A percentile compares a stretch with the other conserved stretches of the same genome.
These are phyloP conservation scores for Diaporthe aspalathi DNA, from an alignment of 2,329 filamentous ascomycete genomes.

Conservation along the genomic window DNA sequence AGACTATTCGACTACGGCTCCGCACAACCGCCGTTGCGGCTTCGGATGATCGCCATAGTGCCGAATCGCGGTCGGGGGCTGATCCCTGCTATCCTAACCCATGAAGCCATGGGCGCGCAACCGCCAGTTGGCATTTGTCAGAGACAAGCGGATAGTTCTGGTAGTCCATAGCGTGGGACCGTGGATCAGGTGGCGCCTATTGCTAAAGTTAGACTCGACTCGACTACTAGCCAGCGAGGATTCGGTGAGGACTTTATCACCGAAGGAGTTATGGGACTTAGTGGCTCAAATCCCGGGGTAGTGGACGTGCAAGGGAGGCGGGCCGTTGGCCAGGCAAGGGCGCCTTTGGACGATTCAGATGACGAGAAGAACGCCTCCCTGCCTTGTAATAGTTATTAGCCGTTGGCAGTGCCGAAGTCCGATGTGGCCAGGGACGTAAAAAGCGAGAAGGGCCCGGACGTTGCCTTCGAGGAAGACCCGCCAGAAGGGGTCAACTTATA, in stretches of 20 bases:
- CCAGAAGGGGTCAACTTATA: no score
- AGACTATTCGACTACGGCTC: neutral
- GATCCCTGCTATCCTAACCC: neutral
- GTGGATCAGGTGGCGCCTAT: neutral
- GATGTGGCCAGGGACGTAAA: neutral
- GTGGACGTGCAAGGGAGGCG: slow-evolving; percentile 1
- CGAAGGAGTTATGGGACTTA: no score
- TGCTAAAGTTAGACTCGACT: neutral
- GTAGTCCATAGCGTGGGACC: neutral
- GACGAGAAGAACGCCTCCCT: neutral
- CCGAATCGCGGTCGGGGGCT: slow-evolving; percentile 19
- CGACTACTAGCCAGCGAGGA: neutral
- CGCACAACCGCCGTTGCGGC: slow-evolving; percentile 13
- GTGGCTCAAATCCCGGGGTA: neutral
- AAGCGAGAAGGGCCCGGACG: no score
- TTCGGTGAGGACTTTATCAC: neutral
- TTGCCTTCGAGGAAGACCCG: neutral
- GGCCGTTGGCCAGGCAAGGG: neutral
- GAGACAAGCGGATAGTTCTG: neutral
- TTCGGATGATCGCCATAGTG: slow-evolving; percentile 2
- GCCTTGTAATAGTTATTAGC: neutral
- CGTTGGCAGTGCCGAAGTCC: neutral
- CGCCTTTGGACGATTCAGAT: neutral
- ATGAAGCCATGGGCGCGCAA: neutral
- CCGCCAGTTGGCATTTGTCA: slow-evolving; percentile 15